phyloP scores from a whole-genome alignment of 768 basidiomycete species.

The Tulasnella sp. region DNA sequence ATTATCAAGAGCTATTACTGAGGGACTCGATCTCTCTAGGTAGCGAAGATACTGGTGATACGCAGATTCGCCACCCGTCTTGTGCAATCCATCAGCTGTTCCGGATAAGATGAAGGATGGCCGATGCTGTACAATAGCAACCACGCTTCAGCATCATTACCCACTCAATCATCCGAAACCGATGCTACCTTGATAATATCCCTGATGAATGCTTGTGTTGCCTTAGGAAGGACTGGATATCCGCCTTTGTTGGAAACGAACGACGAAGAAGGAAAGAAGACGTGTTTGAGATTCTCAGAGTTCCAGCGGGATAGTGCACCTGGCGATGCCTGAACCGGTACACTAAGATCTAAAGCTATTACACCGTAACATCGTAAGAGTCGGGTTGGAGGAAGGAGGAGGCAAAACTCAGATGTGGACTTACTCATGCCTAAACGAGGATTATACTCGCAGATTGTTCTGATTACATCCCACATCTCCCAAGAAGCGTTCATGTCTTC shows the following conservation, averaged over 20 bases:
- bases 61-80: constrained; percentile 66
- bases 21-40: constrained; percentile 63
- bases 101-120: constrained; percentile 76
- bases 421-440: constrained; percentile 58
- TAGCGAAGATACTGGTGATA: constrained; percentile 84
- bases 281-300: constrained; percentile 80
- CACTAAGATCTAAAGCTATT: constrained; percentile 76
- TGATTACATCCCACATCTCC: constrained; percentile 98
- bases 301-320: constrained; percentile 77
- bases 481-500: constrained; percentile 63
- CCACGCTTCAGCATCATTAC: constrained; percentile 14
- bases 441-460: constrained; percentile 78
- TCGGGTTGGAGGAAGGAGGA: too few relatives aligned
- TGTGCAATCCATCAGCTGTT: constrained; percentile 50
- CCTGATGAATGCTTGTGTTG: constrained; percentile 80
- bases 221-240: constrained; percentile 91
- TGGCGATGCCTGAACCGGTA: constrained; percentile 66
- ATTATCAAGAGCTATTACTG: constrained; percentile 47
- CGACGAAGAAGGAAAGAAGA: constrained; percentile 78
- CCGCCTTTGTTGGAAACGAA: constrained; percentile 95
- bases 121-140: constrained; percentile 45
- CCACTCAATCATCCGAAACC: background rate
- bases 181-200: constrained; percentile 70
- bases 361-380: background rate
- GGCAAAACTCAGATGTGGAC: constrained; percentile 21